Evolutionary conservation across 768 basidiomycete genomes (phyloP), one percentile per base, ranked within the genome.

Genomic region (Lanmaoa rubissima): DNA sequence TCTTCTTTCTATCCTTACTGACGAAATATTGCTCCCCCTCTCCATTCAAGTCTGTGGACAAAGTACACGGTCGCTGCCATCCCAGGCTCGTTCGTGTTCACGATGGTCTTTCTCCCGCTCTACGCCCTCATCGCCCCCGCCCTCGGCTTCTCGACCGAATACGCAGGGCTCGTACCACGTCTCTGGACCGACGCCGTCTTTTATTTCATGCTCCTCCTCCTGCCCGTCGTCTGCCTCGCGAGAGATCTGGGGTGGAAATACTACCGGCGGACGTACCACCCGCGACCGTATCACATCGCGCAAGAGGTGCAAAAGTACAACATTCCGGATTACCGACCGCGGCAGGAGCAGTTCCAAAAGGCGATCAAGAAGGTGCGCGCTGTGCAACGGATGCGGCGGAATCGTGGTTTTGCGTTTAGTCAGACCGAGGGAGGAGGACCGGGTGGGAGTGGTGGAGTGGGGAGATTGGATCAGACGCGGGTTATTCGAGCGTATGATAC

Each of bases 281-380:
- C 97, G 1, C 80, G 85, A 39, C 87, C 95, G n/a, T 99, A 98
- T 72, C 97, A 99, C 67, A 93, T 99, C 65, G 94, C 94, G 0
- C 96, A 98, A 69, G 97, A 99, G 69, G 82, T 99, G n/a, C 96
- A 98, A 76, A 98, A 97, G 75, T 98, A 95, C 78, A 96, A 97
- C 72, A 87, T 97, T 54, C 94, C 93, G 4, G 94, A 96, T 66
- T 99, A 98, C 70, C 81, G 97, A 41, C 97, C 97, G 3, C 81
- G 97, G 55, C 96, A 98, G 74, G 97, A 97, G 74, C 97, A 98
- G 88, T 97, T 97, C 76, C 94, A 98, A 73, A 97, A 98, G 71
- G 97, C 97, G 16, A 99, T 99, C 81, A 98, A 98, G 75, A 99
- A 99, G 72, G 97, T 99, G 13, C 86, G 97, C n/a, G 97, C 97